A percentile compares a stretch with the other conserved stretches of the same genome.
Evolutionary conservation across 2,329 filamentous ascomycete genomes (phyloP).

Genomic region (Fusarium dimerum): DNA sequence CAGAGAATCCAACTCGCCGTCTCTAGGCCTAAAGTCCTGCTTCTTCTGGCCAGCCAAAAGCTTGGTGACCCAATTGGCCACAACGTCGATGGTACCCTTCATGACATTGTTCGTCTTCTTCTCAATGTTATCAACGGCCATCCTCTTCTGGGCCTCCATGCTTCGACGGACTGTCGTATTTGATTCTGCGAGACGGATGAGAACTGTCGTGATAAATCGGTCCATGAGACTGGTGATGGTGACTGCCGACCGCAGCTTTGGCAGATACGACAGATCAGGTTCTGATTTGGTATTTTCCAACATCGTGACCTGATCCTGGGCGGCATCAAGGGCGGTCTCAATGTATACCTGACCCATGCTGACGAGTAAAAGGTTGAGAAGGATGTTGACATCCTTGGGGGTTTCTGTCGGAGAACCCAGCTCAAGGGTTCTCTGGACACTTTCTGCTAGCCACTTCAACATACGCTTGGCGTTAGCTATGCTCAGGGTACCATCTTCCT

Average conservation of each 20-base stretch:
- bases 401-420: conserved; percentile 86
- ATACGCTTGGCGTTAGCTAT: conserved; percentile 93
- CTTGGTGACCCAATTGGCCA: conserved; percentile 73
- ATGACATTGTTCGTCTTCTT: conserved; percentile 71
- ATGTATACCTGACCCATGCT: conserved; percentile 85
- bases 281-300: conserved; percentile 81
- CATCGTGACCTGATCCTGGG: conserved; percentile 69
- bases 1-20: conserved; percentile 75
- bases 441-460: conserved; percentile 96
- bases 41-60: conserved; percentile 79
- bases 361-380: conserved; percentile 79
- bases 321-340: conserved; percentile 68
- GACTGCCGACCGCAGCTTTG: conserved; percentile 76
- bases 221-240: conserved; percentile 92
- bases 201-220: conserved; percentile 84
- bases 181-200: conserved; percentile 84
- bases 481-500: conserved; percentile 83
- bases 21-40: conserved; percentile 84
- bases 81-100: conserved; percentile 62
- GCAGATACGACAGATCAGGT: conserved; percentile 84
- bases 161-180: conserved; percentile 88
- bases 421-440: conserved; percentile 86
- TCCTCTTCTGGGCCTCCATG: conserved; percentile 80
- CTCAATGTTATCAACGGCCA: conserved; percentile 76
- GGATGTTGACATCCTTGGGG: conserved; percentile 86